Base-by-base conservation (phyloP, 2,329 filamentous ascomycete genomes). In the Phialophora chinensis region DNA sequence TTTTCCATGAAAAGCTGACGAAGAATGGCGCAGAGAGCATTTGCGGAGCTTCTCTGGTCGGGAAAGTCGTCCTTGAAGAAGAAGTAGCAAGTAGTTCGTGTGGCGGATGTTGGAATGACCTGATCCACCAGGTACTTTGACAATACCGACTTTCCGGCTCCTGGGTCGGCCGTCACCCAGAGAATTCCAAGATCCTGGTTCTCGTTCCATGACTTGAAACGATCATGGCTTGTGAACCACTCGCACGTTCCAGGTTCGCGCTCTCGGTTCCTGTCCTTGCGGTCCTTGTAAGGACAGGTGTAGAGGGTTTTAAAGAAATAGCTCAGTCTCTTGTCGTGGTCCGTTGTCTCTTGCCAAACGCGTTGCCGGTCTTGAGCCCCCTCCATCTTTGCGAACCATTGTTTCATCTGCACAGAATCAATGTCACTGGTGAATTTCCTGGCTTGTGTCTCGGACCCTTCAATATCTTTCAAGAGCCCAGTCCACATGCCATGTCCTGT, bases 141-240 rank as follows among this genome's bases (percentile, higher is more conserved):
- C 0, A 80, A 71, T 0, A 80, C 78, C 23, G 78, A 80, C 64
- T 81, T 81, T 2, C 79, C 78, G 65, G 77, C 79, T n/a, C 79
- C 78, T 23, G 77, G 78, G 59, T 79, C 77, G 2, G 78, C 79
- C 7, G 77, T 77, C 3, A 79, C 72, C 78, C 74, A 80, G n/a
- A 80, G 74, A 20, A 80, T 70, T 60, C 73, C 69, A 44, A 73
- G 65, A 1, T 31, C 4, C 1, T 10, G 3, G 49, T 62, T 74
- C 4, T 73, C 14, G 25, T n/a, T 65, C 77, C 75, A 79, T 5
- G 63, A 20, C 4, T 52, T 59, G 63, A 74, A 79, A 25, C 69
- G 33, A 4, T 65, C 1, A 52, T 76, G 73, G 8, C 69, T 42
- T 3, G 77, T 20, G 4, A 73, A 72, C 77, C 75, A 80, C 54